Conservation (phyloP, 179 eudicot genomes). For the Corrigiola litoralis region DNA sequence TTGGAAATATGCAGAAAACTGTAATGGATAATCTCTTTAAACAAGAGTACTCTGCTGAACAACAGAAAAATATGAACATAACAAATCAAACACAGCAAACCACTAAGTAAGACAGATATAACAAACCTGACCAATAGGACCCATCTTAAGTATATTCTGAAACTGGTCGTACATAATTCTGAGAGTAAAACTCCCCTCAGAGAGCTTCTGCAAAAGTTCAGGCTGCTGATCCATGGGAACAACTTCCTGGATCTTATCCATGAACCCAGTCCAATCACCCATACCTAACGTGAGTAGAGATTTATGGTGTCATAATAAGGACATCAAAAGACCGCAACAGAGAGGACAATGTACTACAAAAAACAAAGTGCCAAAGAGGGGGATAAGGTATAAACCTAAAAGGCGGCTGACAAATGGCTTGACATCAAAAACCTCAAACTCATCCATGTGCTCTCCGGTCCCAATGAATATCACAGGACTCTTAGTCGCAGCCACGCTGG, state of each 20-base stretch:
- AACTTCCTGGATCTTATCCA: conserved; percentile 97
- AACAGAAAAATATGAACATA: neutral
- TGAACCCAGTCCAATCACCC: conserved; percentile 98
- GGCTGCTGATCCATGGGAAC: conserved; percentile 99
- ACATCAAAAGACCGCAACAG: neutral
- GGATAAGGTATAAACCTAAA: conserved; percentile 44
- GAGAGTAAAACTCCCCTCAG: conserved; percentile 90
- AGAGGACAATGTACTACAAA: neutral
- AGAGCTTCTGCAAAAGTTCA: conserved; percentile 92
- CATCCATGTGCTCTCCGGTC: conserved; percentile 97
- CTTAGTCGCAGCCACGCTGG: conserved; percentile 95
- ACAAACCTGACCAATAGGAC: conserved; percentile 92
- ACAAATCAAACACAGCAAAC: neutral
- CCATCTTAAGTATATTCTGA: conserved; percentile 92
- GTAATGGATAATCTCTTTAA: too few species aligned
- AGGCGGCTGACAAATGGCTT: conserved; percentile 95
- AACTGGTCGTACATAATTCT: conserved; percentile 96
- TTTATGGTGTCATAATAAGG: neutral
- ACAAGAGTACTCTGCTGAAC: neutral
- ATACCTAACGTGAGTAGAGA: conserved; percentile 50
- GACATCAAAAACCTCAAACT: conserved; percentile 86
- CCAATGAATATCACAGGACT: conserved; percentile 94
- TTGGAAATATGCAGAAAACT: too few species aligned
- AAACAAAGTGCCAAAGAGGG: neutral
- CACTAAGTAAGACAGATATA: neutral